Percentiles rank a stretch among this genome's conserved stretches.
Conservation (phyloP, 2,329 filamentous ascomycete genomes). For the Fusarium sp. region DNA sequence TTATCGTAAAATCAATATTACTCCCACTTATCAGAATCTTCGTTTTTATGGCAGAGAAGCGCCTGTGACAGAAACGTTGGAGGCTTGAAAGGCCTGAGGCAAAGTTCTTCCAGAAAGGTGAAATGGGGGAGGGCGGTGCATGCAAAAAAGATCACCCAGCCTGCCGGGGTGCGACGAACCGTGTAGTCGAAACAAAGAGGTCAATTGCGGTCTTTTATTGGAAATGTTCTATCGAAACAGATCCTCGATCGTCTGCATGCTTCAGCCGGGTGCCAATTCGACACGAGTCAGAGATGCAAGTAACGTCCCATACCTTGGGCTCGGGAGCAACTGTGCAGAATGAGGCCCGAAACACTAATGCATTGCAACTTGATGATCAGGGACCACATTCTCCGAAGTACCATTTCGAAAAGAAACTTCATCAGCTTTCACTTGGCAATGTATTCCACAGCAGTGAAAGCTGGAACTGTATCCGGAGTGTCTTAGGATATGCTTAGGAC, state of each 20-base stretch:
- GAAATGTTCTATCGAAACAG: not conserved
- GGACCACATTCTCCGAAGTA: not conserved
- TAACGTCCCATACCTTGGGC: not conserved
- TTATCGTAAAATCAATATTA: not conserved
- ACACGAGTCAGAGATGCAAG: not conserved
- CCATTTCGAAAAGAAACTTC: not conserved
- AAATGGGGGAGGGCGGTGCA: not conserved
- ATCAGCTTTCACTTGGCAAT: not conserved
- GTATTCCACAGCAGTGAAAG: not conserved
- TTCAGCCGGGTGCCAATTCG: not conserved
- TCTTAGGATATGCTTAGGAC: not conserved
- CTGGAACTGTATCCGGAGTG: not conserved
- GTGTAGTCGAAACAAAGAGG: not conserved
- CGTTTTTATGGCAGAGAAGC: not conserved
- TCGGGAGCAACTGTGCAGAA: not conserved
- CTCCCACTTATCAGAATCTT: not conserved
- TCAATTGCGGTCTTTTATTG: not conserved
- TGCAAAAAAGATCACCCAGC: not conserved
- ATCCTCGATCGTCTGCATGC: not conserved
- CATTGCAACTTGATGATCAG: not conserved
- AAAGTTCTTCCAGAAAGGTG: not conserved
- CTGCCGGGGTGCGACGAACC: not conserved
- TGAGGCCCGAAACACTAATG: slow-evolving; percentile 12
- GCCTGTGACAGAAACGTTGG: not conserved
- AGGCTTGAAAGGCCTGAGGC: not conserved